phyloP scores from a whole-genome alignment of 805 yeast genomes.

The Kuraishia capsulata region DNA sequence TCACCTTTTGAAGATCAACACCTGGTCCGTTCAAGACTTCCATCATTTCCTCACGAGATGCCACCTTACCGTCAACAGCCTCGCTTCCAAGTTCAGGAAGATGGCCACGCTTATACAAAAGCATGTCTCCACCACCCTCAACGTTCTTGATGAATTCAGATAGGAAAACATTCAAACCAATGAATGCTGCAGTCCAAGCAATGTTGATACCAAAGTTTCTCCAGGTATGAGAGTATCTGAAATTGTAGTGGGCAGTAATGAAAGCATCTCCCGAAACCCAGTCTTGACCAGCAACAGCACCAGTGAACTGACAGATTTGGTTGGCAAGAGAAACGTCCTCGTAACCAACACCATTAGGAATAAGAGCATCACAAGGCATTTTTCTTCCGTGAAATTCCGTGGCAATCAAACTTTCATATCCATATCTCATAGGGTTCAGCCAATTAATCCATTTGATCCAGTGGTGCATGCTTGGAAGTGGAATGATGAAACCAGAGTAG shows the following conservation, averaged over 20 bases:
- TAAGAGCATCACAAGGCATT: constrained; percentile 35
- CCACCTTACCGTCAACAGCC: constrained; percentile 30
- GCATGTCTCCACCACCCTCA: constrained; percentile 19
- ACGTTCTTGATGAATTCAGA: constrained; percentile 22
- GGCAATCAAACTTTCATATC: constrained; percentile 45
- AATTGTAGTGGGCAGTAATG: constrained; percentile 35
- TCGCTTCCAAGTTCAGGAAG: not conserved
- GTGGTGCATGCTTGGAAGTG: constrained; percentile 37
- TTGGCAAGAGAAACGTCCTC: constrained; percentile 23
- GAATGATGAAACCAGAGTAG: constrained; percentile 43
- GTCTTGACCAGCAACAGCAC: constrained; percentile 41
- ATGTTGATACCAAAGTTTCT: constrained; percentile 24
- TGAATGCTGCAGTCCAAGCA: constrained; percentile 12
- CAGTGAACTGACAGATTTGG: constrained; percentile 50
- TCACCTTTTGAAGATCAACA: constrained; percentile 9
- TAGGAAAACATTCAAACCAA: constrained; percentile 13
- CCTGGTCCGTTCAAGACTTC: constrained; percentile 15
- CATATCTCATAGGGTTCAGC: constrained; percentile 37
- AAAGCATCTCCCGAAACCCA: constrained; percentile 53
- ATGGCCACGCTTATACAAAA: constrained; percentile 1
- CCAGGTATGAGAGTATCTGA: constrained; percentile 30
- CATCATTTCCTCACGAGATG: constrained; percentile 18
- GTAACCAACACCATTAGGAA: constrained; percentile 56
- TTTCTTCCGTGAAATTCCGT: constrained; percentile 47
- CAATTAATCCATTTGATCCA: constrained; percentile 55